Conservation (phyloP, 495 filamentous ascomycete genomes). For the Aspergillus sparsus region DNA sequence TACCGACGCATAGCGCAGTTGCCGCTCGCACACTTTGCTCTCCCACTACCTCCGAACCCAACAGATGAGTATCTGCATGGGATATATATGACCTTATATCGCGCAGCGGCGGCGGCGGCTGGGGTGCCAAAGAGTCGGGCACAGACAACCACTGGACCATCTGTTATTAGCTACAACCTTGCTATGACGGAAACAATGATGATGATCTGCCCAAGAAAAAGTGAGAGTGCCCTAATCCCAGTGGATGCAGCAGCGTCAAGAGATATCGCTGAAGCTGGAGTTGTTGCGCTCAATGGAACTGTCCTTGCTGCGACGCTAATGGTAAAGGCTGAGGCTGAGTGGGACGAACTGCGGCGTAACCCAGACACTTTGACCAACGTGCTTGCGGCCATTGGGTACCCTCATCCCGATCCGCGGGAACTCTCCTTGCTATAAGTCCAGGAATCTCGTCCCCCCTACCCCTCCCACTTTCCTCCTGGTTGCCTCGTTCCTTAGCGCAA, state of each 20-base stretch:
- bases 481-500: too few relatives aligned
- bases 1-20: constrained; percentile 36
- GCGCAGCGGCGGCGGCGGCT: constrained; percentile 47
- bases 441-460: neutral
- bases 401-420: constrained; percentile 32
- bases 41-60: constrained; percentile 42
- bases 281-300: constrained; percentile 73
- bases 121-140: constrained; percentile 12
- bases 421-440: constrained; percentile 25
- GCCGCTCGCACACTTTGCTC: constrained; percentile 56
- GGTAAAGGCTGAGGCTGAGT: constrained; percentile 73
- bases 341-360: constrained; percentile 59
- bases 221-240: constrained; percentile 41
- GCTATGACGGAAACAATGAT: constrained; percentile 70
- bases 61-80: constrained; percentile 42
- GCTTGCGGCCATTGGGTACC: constrained; percentile 62
- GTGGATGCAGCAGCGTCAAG: constrained; percentile 25
- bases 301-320: constrained; percentile 78
- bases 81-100: constrained; percentile 57
- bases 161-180: constrained; percentile 74
- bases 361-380: constrained; percentile 53
- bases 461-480: neutral
- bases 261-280: constrained; percentile 52
- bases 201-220: constrained; percentile 65
- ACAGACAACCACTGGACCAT: constrained; percentile 37